phyloP scores from a whole-genome alignment of 805 yeast species.

The Starmerella geochares region DNA sequence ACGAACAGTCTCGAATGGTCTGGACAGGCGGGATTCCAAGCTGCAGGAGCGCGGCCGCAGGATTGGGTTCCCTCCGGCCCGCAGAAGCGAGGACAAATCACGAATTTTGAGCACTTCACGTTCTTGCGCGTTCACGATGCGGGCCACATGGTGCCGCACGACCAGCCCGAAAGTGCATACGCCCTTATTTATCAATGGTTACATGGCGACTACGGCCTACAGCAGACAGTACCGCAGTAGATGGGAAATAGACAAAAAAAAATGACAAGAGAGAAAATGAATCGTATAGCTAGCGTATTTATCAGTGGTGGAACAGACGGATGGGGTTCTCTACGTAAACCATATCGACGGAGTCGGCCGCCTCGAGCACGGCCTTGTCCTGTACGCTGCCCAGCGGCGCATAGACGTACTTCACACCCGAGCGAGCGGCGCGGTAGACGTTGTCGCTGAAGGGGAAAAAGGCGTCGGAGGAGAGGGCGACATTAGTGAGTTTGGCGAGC shows the following conservation, averaged over 20 bases:
- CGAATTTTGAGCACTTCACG: slow-evolving; percentile 58
- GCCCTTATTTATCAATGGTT: slow-evolving; percentile 71
- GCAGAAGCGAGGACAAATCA: slow-evolving; percentile 54
- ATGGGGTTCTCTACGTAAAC: slow-evolving; percentile 96
- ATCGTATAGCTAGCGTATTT: background rate
- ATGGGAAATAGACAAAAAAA: background rate
- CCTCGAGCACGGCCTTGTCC: slow-evolving; percentile 91
- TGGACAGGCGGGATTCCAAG: slow-evolving; percentile 35
- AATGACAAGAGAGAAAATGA: background rate
- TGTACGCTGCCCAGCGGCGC: slow-evolving; percentile 97
- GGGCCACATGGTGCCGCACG: slow-evolving; percentile 89
- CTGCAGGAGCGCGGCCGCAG: slow-evolving; percentile 38
- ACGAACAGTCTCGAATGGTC: slow-evolving; percentile 55
- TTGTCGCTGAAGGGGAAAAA: slow-evolving; percentile 99
- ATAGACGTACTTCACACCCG: slow-evolving; percentile 91
- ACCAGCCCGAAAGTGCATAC: slow-evolving; percentile 66
- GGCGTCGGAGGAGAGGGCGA: slow-evolving; percentile 92
- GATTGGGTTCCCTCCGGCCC: slow-evolving; percentile 27
- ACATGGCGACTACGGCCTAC: slow-evolving; percentile 15
- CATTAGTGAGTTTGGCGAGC: slow-evolving; percentile 69
- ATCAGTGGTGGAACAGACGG: slow-evolving; percentile 92
- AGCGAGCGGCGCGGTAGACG: slow-evolving; percentile 91
- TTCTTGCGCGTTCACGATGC: slow-evolving; percentile 70
- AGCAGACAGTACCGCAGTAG: background rate
- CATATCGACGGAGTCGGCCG: slow-evolving; percentile 83